Evolutionary conservation across 164 flowering plant species (phyloP).

Genomic region (Protea cynaroides): DNA sequence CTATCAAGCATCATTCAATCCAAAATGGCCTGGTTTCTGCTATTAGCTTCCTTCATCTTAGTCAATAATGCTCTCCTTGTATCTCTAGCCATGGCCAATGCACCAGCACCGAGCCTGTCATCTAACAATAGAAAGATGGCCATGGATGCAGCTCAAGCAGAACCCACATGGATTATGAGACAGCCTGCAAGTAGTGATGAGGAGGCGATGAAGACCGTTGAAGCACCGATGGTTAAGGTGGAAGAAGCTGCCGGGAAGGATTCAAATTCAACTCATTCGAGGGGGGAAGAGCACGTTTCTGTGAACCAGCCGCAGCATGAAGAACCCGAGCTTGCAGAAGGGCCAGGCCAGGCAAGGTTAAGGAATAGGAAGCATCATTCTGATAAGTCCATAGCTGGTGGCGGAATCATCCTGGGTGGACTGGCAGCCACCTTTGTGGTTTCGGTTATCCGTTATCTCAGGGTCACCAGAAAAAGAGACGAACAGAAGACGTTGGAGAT

Average conservation of each 20-base stretch:
- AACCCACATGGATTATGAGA: too few relatives aligned
- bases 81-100: slow-evolving; percentile 10
- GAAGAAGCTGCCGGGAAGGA: neutral
- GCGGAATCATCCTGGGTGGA: slow-evolving; percentile 60
- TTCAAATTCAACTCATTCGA: too few relatives aligned
- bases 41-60: slow-evolving; percentile 18
- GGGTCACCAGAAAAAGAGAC: slow-evolving; percentile 47
- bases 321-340: slow-evolving; percentile 10
- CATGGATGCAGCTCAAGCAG: neutral
- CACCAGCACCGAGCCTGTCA: slow-evolving; percentile 5
- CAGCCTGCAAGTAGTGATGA: neutral
- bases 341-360: slow-evolving; percentile 5
- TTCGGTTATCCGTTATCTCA: slow-evolving; percentile 53
- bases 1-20: too few relatives aligned
- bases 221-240: too few relatives aligned
- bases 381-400: slow-evolving; percentile 48
- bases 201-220: too few relatives aligned
- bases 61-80: slow-evolving; percentile 11
- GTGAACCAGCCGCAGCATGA: neutral
- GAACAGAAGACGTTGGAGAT: slow-evolving; percentile 4
- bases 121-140: neutral
- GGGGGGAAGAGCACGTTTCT: neutral
- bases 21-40: slow-evolving; percentile 1
- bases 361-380: slow-evolving; percentile 18
- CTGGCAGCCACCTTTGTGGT: slow-evolving; percentile 52